Evolutionary conservation across 257 asterid species (phyloP).

Genomic region (Capsicum chinense): DNA sequence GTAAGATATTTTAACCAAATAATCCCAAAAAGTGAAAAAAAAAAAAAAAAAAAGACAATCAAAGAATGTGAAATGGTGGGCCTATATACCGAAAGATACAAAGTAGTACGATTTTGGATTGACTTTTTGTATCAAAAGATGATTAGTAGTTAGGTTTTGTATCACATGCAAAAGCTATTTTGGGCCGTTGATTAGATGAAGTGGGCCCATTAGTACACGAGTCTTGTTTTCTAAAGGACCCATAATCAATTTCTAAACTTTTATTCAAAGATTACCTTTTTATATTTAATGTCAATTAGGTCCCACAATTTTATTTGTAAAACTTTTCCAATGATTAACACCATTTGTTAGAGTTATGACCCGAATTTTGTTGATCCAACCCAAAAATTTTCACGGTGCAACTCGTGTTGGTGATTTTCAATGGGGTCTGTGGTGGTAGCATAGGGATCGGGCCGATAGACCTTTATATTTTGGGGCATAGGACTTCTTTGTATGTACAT

Average conservation of each 20-base stretch:
- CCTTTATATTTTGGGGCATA: no score
- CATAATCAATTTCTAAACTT: background rate
- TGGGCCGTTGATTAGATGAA: constrained; percentile 23
- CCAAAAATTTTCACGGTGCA: no score
- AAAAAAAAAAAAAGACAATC: background rate
- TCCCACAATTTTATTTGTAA: constrained; percentile 31
- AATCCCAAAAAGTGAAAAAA: background rate
- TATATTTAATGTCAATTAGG: constrained; percentile 43
- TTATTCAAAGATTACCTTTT: constrained; percentile 35
- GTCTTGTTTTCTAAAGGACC: constrained; percentile 38
- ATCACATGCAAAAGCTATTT: constrained; percentile 56
- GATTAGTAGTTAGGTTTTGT: constrained; percentile 43
- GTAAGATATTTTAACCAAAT: constrained; percentile 14
- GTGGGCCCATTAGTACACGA: constrained; percentile 44
- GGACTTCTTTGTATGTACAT: no score
- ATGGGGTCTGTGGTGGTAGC: no score
- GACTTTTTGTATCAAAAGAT: constrained; percentile 41
- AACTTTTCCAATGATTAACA: background rate
- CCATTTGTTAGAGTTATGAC: background rate
- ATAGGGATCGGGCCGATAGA: no score
- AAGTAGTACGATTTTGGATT: constrained; percentile 22
- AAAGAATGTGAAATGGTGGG: background rate
- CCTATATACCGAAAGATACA: constrained; percentile 12
- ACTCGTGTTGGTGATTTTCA: no score
- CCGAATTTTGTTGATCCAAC: no score